Conservation (phyloP, 768 basidiomycete species). For the Collybia nuda region DNA sequence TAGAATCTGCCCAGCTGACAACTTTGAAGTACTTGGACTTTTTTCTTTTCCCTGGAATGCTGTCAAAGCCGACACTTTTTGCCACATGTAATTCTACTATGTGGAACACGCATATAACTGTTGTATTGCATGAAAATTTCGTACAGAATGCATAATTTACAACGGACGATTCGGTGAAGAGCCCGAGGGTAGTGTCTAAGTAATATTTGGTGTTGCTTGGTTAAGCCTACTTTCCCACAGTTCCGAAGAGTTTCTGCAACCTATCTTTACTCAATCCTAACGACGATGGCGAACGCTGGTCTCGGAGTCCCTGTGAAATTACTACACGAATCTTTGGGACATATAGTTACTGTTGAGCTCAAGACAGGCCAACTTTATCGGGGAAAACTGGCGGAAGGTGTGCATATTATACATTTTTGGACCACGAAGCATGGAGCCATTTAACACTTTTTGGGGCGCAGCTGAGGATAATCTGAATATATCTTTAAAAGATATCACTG, state of each 20-base stretch:
- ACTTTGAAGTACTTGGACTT: no score
- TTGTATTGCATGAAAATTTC: no score
- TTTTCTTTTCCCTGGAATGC: no score
- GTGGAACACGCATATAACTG: neutral
- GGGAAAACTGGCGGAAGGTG: slow-evolving; percentile 96
- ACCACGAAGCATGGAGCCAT: no score
- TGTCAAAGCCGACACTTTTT: no score
- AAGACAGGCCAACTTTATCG: slow-evolving; percentile 97
- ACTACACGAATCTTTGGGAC: slow-evolving; percentile 93
- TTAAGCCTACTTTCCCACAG: slow-evolving; percentile 11
- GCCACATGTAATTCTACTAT: no score
- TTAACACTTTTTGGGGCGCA: slow-evolving; percentile 30
- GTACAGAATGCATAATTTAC: no score
- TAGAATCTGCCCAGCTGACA: slow-evolving; percentile 7
- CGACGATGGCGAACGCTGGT: slow-evolving; percentile 54
- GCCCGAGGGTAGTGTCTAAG: no score
- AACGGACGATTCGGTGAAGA: no score
- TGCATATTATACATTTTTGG: slow-evolving; percentile 21
- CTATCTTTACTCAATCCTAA: slow-evolving; percentile 14
- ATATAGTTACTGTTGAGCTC: slow-evolving; percentile 96
- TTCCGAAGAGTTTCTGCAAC: neutral
- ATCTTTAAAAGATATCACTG: slow-evolving; percentile 93
- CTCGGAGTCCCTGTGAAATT: slow-evolving; percentile 96
- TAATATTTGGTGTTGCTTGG: slow-evolving; percentile 20
- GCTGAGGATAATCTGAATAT: slow-evolving; percentile 99